These are phyloP conservation scores for Eutypa lata DNA, from an alignment of 2,329 filamentous ascomycete species.

Conservation along the genomic window DNA sequence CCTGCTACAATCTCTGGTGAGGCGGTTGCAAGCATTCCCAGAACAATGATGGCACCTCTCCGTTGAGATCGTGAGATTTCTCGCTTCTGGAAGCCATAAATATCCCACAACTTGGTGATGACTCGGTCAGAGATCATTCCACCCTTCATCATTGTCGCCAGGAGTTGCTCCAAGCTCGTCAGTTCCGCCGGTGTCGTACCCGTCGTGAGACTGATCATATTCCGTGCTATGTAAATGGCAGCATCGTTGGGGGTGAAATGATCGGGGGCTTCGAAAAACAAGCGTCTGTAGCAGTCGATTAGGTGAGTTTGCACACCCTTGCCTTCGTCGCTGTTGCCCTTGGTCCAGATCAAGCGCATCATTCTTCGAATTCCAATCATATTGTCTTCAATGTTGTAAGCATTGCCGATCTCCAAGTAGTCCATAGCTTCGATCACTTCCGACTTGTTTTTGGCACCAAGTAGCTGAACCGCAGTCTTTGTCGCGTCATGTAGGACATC, in stretches of 20 bases:
- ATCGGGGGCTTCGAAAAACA: slow-evolving; percentile 94
- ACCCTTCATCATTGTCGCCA: slow-evolving; percentile 97
- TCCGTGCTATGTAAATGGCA: slow-evolving; percentile 91
- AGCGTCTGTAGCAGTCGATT: slow-evolving; percentile 91
- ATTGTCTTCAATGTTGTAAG: slow-evolving; percentile 92
- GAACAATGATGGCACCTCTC: slow-evolving; percentile 88
- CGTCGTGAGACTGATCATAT: slow-evolving; percentile 98
- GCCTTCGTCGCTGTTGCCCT: slow-evolving; percentile 97
- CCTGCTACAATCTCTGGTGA: slow-evolving; percentile 89
- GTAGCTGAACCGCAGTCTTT: slow-evolving; percentile 75
- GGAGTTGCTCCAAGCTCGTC: slow-evolving; percentile 89
- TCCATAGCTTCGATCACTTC: slow-evolving; percentile 99
- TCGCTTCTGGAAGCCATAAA: slow-evolving; percentile 89
- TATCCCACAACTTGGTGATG: slow-evolving; percentile 91
- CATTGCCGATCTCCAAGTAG: slow-evolving; percentile 92
- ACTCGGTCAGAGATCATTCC: slow-evolving; percentile 83
- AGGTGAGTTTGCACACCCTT: slow-evolving; percentile 96
- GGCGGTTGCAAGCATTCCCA: slow-evolving; percentile 94
- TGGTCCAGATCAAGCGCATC: slow-evolving; percentile 97
- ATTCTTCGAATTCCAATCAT: slow-evolving; percentile 91
- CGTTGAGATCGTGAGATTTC: slow-evolving; percentile 91
- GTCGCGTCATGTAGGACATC: slow-evolving; percentile 85
- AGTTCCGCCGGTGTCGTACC: slow-evolving; percentile 92
- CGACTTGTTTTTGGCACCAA: slow-evolving; percentile 95
- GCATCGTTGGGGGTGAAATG: slow-evolving; percentile 84